These are phyloP conservation scores for Podaxis pistillaris DNA, from an alignment of 768 basidiomycete species.

Conservation along the genomic window DNA sequence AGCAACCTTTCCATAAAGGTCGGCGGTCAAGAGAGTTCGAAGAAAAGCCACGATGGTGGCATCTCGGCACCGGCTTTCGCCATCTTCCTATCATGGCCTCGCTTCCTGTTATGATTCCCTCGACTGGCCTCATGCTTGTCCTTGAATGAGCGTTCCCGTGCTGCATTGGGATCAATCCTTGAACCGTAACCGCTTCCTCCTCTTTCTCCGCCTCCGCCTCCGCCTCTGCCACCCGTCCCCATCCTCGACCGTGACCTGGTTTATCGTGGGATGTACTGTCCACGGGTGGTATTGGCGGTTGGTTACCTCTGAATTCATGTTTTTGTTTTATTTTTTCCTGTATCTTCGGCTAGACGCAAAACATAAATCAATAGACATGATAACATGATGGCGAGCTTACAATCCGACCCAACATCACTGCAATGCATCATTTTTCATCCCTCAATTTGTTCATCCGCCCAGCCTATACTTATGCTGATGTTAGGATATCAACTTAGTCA, in stretches of 20 bases:
- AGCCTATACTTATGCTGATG: conserved; percentile 39
- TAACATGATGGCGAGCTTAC: conserved; percentile 41
- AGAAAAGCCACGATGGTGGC: conserved; percentile 18
- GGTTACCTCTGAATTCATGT: conserved; percentile 76
- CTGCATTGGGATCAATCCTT: conserved; percentile 26
- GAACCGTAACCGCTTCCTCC: conserved; percentile 37
- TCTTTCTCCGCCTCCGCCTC: conserved; percentile 38
- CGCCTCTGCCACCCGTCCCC: conserved; percentile 31
- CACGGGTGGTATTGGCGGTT: conserved; percentile 13
- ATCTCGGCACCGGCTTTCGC: conserved; percentile 49
- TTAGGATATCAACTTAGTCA: neutral
- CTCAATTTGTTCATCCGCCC: conserved; percentile 85
- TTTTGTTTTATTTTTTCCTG: conserved; percentile 71
- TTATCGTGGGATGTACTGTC: conserved; percentile 3
- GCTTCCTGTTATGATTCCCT: conserved; percentile 72
- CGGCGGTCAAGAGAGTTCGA: neutral
- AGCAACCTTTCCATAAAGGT: neutral
- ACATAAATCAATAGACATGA: neutral
- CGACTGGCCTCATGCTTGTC: conserved; percentile 75
- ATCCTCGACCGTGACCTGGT: conserved; percentile 23
- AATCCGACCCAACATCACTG: conserved; percentile 82
- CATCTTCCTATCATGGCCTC: conserved; percentile 92
- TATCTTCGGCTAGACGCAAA: conserved; percentile 55
- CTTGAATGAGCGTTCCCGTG: conserved; percentile 67
- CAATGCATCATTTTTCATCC: conserved; percentile 57